Evolutionary conservation across 441 rosid species (phyloP).

Genomic region (Manihot esculenta): DNA sequence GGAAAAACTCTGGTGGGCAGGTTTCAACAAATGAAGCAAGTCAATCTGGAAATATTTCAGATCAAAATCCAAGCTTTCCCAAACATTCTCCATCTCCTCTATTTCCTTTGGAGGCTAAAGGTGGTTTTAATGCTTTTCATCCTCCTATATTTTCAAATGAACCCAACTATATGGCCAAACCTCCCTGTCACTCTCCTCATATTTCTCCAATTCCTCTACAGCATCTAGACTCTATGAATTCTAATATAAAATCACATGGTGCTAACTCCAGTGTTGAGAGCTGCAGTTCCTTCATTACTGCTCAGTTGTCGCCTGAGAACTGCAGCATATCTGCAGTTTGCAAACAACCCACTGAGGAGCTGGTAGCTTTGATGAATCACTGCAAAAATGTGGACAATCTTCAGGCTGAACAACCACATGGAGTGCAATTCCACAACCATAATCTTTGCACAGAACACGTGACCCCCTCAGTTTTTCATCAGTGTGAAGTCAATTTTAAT

Average conservation of each 20-base stretch:
- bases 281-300: slow-evolving; percentile 43
- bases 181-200: slow-evolving; percentile 43
- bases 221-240: slow-evolving; percentile 38
- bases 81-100: slow-evolving; percentile 28
- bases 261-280: slow-evolving; percentile 51
- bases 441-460: slow-evolving; percentile 26
- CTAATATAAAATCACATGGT: slow-evolving; percentile 30
- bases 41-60: slow-evolving; percentile 34
- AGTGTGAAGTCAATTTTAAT: slow-evolving; percentile 28
- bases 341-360: slow-evolving; percentile 26
- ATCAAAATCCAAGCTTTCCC: slow-evolving; percentile 34
- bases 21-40: slow-evolving; percentile 36
- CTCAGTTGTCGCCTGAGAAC: slow-evolving; percentile 40
- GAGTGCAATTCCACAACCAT: slow-evolving; percentile 26
- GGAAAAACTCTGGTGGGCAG: slow-evolving; percentile 32
- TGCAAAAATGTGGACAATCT: slow-evolving; percentile 33
- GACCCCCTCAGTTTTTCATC: slow-evolving; percentile 23
- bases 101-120: slow-evolving; percentile 37
- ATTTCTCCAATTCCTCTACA: slow-evolving; percentile 45
- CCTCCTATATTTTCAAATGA: slow-evolving; percentile 36
- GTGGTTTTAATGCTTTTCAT: slow-evolving; percentile 32
- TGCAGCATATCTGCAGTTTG: slow-evolving; percentile 22
- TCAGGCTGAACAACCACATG: slow-evolving; percentile 32
- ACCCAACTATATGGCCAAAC: slow-evolving; percentile 29
- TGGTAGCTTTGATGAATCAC: slow-evolving; percentile 27